These are phyloP conservation scores for Kandelia obovata DNA, from an alignment of 345 rosid genomes.

Conservation along the genomic window DNA sequence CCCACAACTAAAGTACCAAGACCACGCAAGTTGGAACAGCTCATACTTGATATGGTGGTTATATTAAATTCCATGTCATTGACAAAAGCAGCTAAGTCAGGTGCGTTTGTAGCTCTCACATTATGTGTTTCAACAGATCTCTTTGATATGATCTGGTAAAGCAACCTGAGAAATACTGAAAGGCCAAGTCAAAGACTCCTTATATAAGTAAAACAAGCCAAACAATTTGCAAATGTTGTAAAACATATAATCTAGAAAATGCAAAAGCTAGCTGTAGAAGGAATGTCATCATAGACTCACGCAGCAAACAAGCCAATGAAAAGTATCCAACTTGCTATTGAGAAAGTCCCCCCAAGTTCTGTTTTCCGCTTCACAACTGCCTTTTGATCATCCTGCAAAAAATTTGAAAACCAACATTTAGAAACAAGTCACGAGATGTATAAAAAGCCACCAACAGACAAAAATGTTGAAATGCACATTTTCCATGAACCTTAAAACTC, in stretches of 20 bases:
- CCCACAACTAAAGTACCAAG: slow-evolving; percentile 58
- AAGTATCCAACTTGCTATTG: slow-evolving; percentile 93
- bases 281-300: slow-evolving; percentile 49
- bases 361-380: slow-evolving; percentile 82
- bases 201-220: slow-evolving; percentile 2
- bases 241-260: slow-evolving; percentile 5
- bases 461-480: neutral
- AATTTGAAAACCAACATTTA: neutral
- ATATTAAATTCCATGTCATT: slow-evolving; percentile 83
- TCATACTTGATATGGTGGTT: slow-evolving; percentile 84
- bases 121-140: slow-evolving; percentile 84
- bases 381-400: slow-evolving; percentile 71
- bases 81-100: slow-evolving; percentile 62
- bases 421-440: neutral
- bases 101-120: slow-evolving; percentile 73
- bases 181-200: slow-evolving; percentile 29
- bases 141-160: slow-evolving; percentile 83
- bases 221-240: neutral
- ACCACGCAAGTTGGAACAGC: slow-evolving; percentile 70
- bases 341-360: slow-evolving; percentile 87
- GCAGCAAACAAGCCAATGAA: slow-evolving; percentile 87
- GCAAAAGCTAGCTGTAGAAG: neutral
- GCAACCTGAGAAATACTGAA: slow-evolving; percentile 72
- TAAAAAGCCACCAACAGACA: neutral
- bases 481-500: too few species aligned